Evolutionary conservation across 1,284 basidiomycete genomes (phyloP).

Genomic region (Ustilago vetiveriae): DNA sequence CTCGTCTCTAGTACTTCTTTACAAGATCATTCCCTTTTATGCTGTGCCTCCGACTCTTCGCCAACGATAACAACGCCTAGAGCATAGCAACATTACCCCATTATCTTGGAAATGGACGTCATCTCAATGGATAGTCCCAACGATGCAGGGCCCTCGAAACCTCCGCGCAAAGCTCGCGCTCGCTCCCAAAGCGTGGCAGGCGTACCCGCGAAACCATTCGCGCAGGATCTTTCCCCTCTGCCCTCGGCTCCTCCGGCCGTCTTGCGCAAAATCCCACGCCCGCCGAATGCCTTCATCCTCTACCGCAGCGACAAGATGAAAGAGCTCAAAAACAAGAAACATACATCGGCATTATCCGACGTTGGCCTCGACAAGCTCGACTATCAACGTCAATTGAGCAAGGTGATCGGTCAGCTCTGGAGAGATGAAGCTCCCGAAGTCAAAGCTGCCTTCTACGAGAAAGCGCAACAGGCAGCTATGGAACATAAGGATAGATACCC

Average conservation of each 20-base stretch:
- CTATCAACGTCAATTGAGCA: constrained; percentile 38
- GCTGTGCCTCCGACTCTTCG: too few relatives aligned
- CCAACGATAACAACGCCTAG: too few relatives aligned
- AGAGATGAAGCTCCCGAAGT: constrained; percentile 17
- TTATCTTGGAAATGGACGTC: neutral
- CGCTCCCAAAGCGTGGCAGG: constrained; percentile 17
- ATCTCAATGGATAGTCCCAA: neutral
- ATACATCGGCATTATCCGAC: neutral
- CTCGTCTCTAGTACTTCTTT: too few relatives aligned
- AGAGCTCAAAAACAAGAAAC: constrained; percentile 11
- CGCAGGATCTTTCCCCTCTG: neutral
- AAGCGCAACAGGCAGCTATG: constrained; percentile 22
- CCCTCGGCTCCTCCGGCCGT: constrained; percentile 3
- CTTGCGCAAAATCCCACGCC: constrained; percentile 34
- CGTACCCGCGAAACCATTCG: neutral
- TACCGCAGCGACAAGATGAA: constrained; percentile 36
- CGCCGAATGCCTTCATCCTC: constrained; percentile 46
- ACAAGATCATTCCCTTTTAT: too few relatives aligned
- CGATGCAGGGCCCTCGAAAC: constrained; percentile 2
- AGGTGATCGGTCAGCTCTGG: constrained; percentile 35
- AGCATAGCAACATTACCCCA: too few relatives aligned
- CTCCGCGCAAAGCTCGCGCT: constrained; percentile 3
- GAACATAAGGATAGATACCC: constrained; percentile 32
- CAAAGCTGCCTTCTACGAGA: constrained; percentile 29
- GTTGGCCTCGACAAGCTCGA: constrained; percentile 31